Evolutionary conservation across 192 early-diverging fungal species (phyloP).

Genomic region (Globomyces pollinis-pini): DNA sequence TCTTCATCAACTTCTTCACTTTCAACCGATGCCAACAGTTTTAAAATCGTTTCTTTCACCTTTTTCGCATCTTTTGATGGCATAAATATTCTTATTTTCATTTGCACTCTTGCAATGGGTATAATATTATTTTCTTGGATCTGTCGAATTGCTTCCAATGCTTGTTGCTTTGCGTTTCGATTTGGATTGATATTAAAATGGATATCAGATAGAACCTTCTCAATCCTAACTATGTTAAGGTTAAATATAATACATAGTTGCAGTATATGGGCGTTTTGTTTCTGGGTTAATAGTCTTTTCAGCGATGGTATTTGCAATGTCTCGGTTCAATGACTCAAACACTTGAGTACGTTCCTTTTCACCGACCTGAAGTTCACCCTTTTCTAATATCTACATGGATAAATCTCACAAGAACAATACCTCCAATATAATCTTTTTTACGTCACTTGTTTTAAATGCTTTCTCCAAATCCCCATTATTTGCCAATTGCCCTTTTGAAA

Average conservation of each 20-base stretch:
- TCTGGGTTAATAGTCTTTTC: slow-evolving; percentile 94
- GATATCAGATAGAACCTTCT: slow-evolving; percentile 92
- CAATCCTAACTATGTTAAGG: too few species aligned
- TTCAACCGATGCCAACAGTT: slow-evolving; percentile 59
- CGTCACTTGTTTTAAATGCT: slow-evolving; percentile 81
- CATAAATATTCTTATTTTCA: slow-evolving; percentile 49
- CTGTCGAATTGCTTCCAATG: slow-evolving; percentile 89
- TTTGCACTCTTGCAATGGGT: slow-evolving; percentile 66
- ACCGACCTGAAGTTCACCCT: slow-evolving; percentile 94
- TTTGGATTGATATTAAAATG: slow-evolving; percentile 88
- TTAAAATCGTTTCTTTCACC: slow-evolving; percentile 63
- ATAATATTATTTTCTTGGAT: slow-evolving; percentile 82
- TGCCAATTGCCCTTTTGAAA: slow-evolving; percentile 93
- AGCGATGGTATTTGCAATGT: slow-evolving; percentile 93
- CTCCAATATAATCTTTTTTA: slow-evolving; percentile 73
- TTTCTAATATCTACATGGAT: slow-evolving; percentile 75
- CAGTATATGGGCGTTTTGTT: slow-evolving; percentile 90
- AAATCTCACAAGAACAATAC: too few species aligned
- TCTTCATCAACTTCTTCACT: slow-evolving; percentile 75
- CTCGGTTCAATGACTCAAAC: slow-evolving; percentile 72
- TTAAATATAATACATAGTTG: too few species aligned
- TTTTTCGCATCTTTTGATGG: slow-evolving; percentile 84
- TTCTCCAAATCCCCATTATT: slow-evolving; percentile 78
- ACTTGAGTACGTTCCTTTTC: slow-evolving; percentile 89
- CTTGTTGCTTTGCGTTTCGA: slow-evolving; percentile 82